Base-by-base conservation (phyloP, 2,329 filamentous ascomycete species). In the Xylaria sp. region DNA sequence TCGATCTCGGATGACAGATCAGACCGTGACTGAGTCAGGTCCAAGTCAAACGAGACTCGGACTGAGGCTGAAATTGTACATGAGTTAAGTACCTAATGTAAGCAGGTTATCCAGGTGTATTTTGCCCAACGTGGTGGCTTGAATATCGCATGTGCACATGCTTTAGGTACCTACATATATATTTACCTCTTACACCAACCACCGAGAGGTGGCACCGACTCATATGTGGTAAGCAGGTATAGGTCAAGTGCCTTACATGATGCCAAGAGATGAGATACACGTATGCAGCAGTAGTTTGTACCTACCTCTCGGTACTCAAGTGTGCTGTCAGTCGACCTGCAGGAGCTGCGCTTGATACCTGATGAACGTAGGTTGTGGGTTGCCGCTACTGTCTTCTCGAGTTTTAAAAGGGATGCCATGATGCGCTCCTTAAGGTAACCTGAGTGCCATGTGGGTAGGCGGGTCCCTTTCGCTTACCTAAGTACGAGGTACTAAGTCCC, bases 51-150 rank as follows among this genome's bases (percentile, higher is more conserved):
- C 44, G 58, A 52, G 12, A 23, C 48, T 59, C 59, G 59, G 65
- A 23, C 48, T 59, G 65, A 64, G 65, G 65, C 65, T 68, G 59
- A 64, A 39, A 54, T 63, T 23, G 46, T 25, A 54, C 54, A n/a
- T 41, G 44, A 46, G 13, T 28, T 28, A 28, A 28, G 41, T 41
- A 55, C 52, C 52, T 55, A 52, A 32, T 51, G 46, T 58, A 28
- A 57, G 37, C 10, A n/a, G 12, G 23, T 25, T 15, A 18, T 10
- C 2, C 25, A 48, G n/a, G 10, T 23, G 20, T 20, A 12, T 50
- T 2, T 25, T 44, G 41, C 25, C 46, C 46, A 50, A 50, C 46
- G 12, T 25, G 25, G 50, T 18, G 13, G 12, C 50, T 32, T 52
- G 25, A 23, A 25, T 50, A 13, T 39, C 18, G 12, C 34, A 13